Evolutionary conservation across 768 basidiomycete species (phyloP).

Genomic region (Xerocomus potaroensis): DNA sequence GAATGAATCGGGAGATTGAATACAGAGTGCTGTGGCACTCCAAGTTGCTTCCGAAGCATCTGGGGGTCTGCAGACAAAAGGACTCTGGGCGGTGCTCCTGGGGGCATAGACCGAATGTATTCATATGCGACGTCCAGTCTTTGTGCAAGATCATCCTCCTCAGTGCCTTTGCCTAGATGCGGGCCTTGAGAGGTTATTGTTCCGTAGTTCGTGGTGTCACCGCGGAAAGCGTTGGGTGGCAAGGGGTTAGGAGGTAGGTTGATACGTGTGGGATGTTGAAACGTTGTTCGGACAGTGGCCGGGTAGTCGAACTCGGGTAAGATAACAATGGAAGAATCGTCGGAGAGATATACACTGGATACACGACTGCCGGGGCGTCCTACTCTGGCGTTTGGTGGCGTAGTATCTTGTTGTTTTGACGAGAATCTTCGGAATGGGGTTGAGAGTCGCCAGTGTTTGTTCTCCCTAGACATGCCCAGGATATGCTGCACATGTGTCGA

Average conservation of each 20-base stretch:
- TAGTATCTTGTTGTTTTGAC: slow-evolving; percentile 7
- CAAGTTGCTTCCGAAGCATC: slow-evolving; percentile 26
- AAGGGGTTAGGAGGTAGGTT: not conserved
- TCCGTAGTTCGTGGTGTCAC: not conserved
- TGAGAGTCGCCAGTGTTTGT: slow-evolving; percentile 22
- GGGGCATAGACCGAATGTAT: slow-evolving; percentile 21
- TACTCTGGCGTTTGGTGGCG: not conserved
- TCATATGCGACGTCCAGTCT: slow-evolving; percentile 23
- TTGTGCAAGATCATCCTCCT: slow-evolving; percentile 18
- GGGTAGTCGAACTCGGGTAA: slow-evolving; percentile 26
- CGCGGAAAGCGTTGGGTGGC: not conserved
- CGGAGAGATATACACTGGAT: slow-evolving; percentile 22
- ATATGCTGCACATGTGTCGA: slow-evolving; percentile 6
- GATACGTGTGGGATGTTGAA: not conserved
- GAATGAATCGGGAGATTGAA: slow-evolving; percentile 16
- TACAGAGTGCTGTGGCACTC: slow-evolving; percentile 30
- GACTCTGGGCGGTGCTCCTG: slow-evolving; percentile 6
- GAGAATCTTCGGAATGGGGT: slow-evolving; percentile 20
- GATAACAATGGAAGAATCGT: slow-evolving; percentile 13
- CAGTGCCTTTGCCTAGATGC: not conserved
- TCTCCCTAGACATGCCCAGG: slow-evolving; percentile 23
- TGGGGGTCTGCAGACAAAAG: slow-evolving; percentile 24
- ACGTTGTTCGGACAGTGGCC: not conserved
- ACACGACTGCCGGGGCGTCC: slow-evolving; percentile 9
- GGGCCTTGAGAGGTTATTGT: not conserved